Evolutionary conservation across 1,284 basidiomycete species (phyloP), one percentile per base, ranked within the genome.

Genomic region (Ganoderma multipileum): DNA sequence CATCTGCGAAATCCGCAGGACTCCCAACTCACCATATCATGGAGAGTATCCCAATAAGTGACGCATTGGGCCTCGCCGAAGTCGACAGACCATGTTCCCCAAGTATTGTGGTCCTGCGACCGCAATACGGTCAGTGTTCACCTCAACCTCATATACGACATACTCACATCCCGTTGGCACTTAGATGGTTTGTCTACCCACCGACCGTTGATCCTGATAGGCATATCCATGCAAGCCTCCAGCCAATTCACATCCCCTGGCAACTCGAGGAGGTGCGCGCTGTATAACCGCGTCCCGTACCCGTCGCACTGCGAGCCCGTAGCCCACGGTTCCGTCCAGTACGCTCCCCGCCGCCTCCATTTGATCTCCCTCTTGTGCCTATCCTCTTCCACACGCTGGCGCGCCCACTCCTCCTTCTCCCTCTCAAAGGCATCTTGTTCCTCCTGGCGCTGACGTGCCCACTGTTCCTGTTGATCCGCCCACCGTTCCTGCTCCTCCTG

Each of bases 61-160:
- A 39, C 63, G 58, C 77, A 78, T n/a, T 64, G 68, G 6, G 72
- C 65, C 23, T 72, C 75, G 28, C 71, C 75, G 42, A 71, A 71
- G 30, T 71, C 63, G 8, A 78, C 63, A 18, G 62, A 64, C 74
- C 76, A 77, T 42, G 66, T 67, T 3, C 72, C 76, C 16, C 69
- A 66, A 14, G 74, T 61, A 2, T 71, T 70, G 55, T 64, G 47
- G 60, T 59, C 3, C 63, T 33, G 6, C 36, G 42, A 59, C 23
- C 30, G 11, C 16, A n/a, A 23, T 16, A 26, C 9, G 28, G 23
- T 39, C 28, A 28, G 52, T 28, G 20, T 12, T 18, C 14, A 30
- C 28, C 23, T 2, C 14, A 41, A 41, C 8, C 28, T 16, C 23
- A 63, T 30, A 16, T n/a, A 33, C 18, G 58, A n/a, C 2, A 9